Conservation (phyloP, 2,329 filamentous ascomycete species). For the Aspergillus vadensis region DNA sequence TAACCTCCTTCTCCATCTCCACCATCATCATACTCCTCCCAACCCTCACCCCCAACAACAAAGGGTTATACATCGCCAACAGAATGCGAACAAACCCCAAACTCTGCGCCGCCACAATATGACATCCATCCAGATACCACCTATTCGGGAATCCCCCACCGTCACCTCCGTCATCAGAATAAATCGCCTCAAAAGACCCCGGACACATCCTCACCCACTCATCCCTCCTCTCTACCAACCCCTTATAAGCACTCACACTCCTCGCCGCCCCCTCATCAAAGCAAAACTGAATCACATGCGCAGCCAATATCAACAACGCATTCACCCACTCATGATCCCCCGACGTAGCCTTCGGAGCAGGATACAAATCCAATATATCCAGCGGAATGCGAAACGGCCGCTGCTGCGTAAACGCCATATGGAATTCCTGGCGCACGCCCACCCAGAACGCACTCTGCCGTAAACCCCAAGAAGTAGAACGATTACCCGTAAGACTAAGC, state of each 20-base stretch:
- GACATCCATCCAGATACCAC: not conserved
- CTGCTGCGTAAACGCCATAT: slow-evolving; percentile 46
- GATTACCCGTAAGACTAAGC: not conserved
- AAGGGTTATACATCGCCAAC: not conserved
- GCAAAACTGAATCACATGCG: slow-evolving; percentile 63
- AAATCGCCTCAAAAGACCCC: not conserved
- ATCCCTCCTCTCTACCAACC: slow-evolving; percentile 26
- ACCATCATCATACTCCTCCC: not conserved
- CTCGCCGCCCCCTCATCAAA: slow-evolving; percentile 54
- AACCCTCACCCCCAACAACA: not conserved
- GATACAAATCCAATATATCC: not conserved
- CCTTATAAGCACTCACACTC: slow-evolving; percentile 29
- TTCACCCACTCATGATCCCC: slow-evolving; percentile 47
- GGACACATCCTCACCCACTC: not conserved
- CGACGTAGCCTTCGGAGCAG: not conserved
- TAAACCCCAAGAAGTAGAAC: not conserved
- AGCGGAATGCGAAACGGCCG: slow-evolving; percentile 26
- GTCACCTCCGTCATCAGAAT: not conserved
- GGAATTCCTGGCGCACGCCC: slow-evolving; percentile 49
- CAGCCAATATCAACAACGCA: slow-evolving; percentile 60
- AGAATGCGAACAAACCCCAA: not conserved
- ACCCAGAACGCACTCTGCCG: slow-evolving; percentile 20
- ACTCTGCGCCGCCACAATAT: not conserved
- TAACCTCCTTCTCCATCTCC: slow-evolving; percentile 31
- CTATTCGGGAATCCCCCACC: not conserved